Evolutionary conservation across 2,329 filamentous ascomycete genomes (phyloP), one percentile per base, ranked within the genome.

Genomic region (Alternaria sp.): DNA sequence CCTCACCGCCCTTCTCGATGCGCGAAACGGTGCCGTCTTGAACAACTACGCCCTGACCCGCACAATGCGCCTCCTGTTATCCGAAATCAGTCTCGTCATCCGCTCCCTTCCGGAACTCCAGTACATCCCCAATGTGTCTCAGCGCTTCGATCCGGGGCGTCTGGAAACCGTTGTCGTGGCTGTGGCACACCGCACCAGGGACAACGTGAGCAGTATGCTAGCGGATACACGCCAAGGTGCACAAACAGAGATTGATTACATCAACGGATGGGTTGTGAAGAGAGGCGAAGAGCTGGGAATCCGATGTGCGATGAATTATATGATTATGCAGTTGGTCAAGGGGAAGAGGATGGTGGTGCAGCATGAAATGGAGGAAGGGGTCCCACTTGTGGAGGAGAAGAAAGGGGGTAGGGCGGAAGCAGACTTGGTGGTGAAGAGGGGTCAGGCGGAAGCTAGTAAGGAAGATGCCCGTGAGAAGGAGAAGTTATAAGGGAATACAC

Each of bases 191-290:
- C 82, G 80, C 51, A 89, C 87, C 12, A 82, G 83, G 12, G 79
- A 85, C 57, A 87, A 89, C 53, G 81, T 84, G 6, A 92, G 88
- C 70, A 85, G 83, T 20, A 93, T 97, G 88, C 81, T 92, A 6
- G 84, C 85, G 54, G 87, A 90, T 70, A 82, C 94, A 12, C 80
- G 86, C 11, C 76, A 79, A 1, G 90, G 91, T 1, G 59, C 73
- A 12, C 80, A 83, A 59, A 93, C 92, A 0, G 93, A 97, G 71
- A 86, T 97, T 41, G 87, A 94, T 46, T 97, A 90, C 72, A 86
- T 94, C 68, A 97, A 96, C 75, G 94, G 94, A 0, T 99, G 94
- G 80, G 90, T 99, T 61, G 84, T 96, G 32, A 85, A 83, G 52
- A 86, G 90, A 41, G 95, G 91, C 0, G 85, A 87, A 69, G 86